A percentile compares a stretch with the other conserved stretches of the same genome.
phyloP scores from a whole-genome alignment of 208 protist species.

The Acanthamoeba culbertsoni region DNA sequence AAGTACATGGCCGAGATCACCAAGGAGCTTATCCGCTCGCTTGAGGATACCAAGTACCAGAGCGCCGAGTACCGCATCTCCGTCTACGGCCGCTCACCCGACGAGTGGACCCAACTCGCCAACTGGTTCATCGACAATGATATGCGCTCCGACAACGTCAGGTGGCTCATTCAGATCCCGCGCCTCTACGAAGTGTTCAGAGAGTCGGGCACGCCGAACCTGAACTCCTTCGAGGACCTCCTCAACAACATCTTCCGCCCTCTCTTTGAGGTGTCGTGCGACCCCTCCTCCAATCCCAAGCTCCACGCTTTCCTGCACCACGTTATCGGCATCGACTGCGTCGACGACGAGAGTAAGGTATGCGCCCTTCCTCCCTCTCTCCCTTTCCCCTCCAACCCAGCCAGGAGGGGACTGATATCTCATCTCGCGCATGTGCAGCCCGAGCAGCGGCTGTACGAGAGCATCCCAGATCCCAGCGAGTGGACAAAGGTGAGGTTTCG shows the following conservation, averaged over 20 bases:
- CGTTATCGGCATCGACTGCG: constrained; percentile 94
- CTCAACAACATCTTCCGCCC: constrained; percentile 92
- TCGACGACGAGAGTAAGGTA: constrained; percentile 97
- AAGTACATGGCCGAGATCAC: constrained; percentile 70
- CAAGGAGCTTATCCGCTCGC: constrained; percentile 63
- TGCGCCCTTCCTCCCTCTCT: constrained; percentile 75
- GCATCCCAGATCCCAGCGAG: not conserved
- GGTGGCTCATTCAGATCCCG: constrained; percentile 98
- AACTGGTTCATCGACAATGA: constrained; percentile 95
- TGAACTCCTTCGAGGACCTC: constrained; percentile 94
- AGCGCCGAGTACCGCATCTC: constrained; percentile 87
- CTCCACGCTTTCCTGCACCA: not conserved
- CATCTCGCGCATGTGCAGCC: no score
- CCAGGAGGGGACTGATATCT: no score
- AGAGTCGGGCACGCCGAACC: constrained; percentile 85
- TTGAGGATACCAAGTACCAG: constrained; percentile 85
- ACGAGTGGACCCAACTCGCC: constrained; percentile 96
- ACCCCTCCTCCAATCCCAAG: constrained; percentile 86
- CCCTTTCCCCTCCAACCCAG: not conserved
- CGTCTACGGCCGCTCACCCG: constrained; percentile 89
- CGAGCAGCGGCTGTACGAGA: not conserved
- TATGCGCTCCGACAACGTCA: constrained; percentile 93
- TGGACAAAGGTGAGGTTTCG: constrained; percentile 66
- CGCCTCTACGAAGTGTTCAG: constrained; percentile 94
- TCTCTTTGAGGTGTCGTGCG: constrained; percentile 96